These are phyloP conservation scores for Rhododendron ferrugineum DNA, from an alignment of 148 eudicot species.

Conservation along the genomic window DNA sequence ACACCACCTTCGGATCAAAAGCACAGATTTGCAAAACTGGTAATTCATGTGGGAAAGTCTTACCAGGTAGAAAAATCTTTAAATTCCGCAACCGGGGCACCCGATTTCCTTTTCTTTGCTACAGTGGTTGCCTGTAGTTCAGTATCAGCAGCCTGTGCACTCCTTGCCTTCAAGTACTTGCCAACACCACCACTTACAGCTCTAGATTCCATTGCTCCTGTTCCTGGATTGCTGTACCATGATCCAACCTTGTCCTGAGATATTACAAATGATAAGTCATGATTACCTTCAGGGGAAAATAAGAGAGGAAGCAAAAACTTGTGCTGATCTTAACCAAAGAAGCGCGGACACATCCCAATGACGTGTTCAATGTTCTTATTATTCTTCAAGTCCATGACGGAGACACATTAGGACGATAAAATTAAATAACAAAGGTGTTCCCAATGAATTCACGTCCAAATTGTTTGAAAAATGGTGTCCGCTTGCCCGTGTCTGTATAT, in stretches of 20 bases:
- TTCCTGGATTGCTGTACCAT: slow-evolving; percentile 92
- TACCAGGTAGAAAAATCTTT: slow-evolving; percentile 86
- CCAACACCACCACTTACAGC: slow-evolving; percentile 61
- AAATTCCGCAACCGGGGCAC: slow-evolving; percentile 31
- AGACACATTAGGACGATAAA: neutral
- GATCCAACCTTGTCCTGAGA: slow-evolving; percentile 91
- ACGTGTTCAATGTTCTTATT: neutral
- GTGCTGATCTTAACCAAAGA: neutral
- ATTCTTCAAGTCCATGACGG: neutral
- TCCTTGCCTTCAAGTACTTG: slow-evolving; percentile 66
- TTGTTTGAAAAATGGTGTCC: neutral
- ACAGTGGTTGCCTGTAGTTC: slow-evolving; percentile 23
- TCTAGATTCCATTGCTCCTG: slow-evolving; percentile 41
- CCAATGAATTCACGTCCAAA: neutral
- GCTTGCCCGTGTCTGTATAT: neutral
- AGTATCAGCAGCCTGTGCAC: slow-evolving; percentile 32
- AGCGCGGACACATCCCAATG: neutral
- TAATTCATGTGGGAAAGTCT: neutral
- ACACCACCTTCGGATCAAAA: neutral
- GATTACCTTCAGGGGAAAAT: neutral
- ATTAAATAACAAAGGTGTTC: neutral
- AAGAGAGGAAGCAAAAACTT: neutral
- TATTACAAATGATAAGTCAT: neutral
- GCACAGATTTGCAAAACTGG: neutral
- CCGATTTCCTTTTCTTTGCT: slow-evolving; percentile 70